Percentiles rank a stretch among this genome's conserved stretches.
Evolutionary conservation across 2,329 filamentous ascomycete species (phyloP).

Genomic region (Talaromyces sp.): DNA sequence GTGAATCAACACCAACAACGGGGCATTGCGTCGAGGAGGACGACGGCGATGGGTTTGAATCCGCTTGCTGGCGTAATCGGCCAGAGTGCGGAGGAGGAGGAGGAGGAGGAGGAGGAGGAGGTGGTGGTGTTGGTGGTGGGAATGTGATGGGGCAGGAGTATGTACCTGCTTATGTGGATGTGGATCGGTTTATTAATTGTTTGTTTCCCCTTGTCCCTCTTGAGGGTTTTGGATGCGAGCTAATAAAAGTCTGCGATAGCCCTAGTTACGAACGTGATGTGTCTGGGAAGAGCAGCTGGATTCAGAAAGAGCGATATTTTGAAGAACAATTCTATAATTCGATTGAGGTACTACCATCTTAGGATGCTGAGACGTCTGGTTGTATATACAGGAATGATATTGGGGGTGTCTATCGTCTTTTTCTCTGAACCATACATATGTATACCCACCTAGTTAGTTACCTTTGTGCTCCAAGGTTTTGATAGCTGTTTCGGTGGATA

Average conservation of each 20-base stretch:
- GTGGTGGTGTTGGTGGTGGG: neutral
- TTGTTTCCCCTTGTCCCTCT: neutral
- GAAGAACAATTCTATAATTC: slow-evolving; percentile 18
- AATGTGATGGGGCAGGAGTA: slow-evolving; percentile 1
- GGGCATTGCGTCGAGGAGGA: neutral
- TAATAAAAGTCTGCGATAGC: neutral
- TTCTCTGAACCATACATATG: neutral
- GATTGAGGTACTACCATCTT: slow-evolving; percentile 12
- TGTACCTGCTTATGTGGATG: slow-evolving; percentile 15
- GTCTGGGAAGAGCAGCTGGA: slow-evolving; percentile 8
- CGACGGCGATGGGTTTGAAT: neutral
- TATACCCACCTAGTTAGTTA: neutral
- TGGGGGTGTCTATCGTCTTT: neutral
- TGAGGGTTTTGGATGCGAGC: neutral
- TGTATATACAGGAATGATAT: neutral
- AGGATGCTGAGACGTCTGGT: neutral
- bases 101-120: no score
- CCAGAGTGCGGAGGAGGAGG: neutral
- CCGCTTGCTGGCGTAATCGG: neutral
- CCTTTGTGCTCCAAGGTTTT: neutral
- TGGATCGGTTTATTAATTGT: slow-evolving; percentile 16
- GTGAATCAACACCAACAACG: neutral
- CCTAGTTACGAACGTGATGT: slow-evolving; percentile 17
- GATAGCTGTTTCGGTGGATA: neutral
- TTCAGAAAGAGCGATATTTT: slow-evolving; percentile 16